Base-by-base conservation (phyloP, 352 stramenopile genomes). In the Phytophthora palmivora region DNA sequence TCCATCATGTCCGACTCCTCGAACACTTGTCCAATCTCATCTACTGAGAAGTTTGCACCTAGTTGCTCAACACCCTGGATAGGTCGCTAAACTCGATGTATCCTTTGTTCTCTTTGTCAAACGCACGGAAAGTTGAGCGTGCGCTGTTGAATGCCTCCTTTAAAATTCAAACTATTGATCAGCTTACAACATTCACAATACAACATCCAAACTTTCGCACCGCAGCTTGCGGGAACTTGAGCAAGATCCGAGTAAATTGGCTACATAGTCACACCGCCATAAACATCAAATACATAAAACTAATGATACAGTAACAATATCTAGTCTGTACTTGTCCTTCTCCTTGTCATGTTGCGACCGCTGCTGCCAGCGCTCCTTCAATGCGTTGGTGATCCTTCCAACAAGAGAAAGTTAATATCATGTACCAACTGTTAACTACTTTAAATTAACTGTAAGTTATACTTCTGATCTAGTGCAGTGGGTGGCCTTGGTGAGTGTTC, bases 1-100 rank as follows among this genome's bases (percentile, higher is more conserved):
- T 94, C 79, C 50, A 82, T 73, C 80, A 96, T 91, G 53, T 96
- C 88, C 26, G 87, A 92, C 52, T 95, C 87, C 39, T 90, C 63
- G 45, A 92, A 91, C 14, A 91, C 81, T 51, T 93, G 79, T 4
- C 72, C 44, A 47, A 92, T 85, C 48, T 94, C 86, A 24, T 89
- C 82, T 18, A 75, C 66, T 18, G 84, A 89, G 42, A 92, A 92
- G 30, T 80, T 89, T 22, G 87, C 73, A 11, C 82, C 86, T 0
- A 94, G 76, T n/a, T 84, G 80, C 67, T 89, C 80, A 94, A 91
- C 6, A 85, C 82, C 14, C 73, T 72, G 30, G 85, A 79, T 30
- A 94, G 72, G 58, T 93, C 86, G 11, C 65, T 58, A 60, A 85
- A 94, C 44, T 89, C 82, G 22, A 94, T 94, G 52, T 87, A 91